phyloP scores from a whole-genome alignment of 768 basidiomycete genomes.

The Lentinula detonsa region DNA sequence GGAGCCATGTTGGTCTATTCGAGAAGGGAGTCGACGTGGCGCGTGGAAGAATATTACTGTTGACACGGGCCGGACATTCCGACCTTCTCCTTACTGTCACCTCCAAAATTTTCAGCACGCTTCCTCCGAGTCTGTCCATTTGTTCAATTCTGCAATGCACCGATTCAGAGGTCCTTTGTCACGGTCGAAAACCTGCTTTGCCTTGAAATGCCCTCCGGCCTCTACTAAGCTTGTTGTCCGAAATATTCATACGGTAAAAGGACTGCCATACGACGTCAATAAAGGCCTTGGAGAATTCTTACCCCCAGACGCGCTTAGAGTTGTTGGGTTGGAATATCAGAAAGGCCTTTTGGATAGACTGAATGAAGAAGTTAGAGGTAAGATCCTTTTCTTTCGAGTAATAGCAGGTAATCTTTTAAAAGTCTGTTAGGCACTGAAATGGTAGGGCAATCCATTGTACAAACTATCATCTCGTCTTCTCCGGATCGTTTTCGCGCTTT shows the following conservation, averaged over 20 bases:
- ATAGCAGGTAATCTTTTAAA: neutral
- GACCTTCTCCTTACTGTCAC: no score
- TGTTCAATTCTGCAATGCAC: neutral
- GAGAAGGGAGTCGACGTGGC: neutral
- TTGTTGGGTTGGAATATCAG: slow-evolving; percentile 79
- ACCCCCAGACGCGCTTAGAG: slow-evolving; percentile 63
- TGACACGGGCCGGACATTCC: no score
- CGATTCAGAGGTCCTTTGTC: no score
- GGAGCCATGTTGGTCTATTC: neutral
- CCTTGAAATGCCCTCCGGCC: neutral
- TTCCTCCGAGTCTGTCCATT: neutral
- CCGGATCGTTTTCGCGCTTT: slow-evolving; percentile 50
- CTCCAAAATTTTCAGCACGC: neutral
- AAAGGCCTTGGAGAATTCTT: slow-evolving; percentile 77
- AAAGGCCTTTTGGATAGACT: slow-evolving; percentile 74
- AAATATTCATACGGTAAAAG: slow-evolving; percentile 44
- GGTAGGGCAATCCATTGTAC: slow-evolving; percentile 52
- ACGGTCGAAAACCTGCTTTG: no score
- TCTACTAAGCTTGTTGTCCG: slow-evolving; percentile 12
- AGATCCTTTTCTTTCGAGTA: slow-evolving; percentile 12
- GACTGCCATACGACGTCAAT: slow-evolving; percentile 61
- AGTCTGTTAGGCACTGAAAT: slow-evolving; percentile 45
- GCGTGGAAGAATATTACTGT: neutral
- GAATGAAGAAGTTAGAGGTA: slow-evolving; percentile 71
- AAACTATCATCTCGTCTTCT: slow-evolving; percentile 70